A percentile compares a stretch with the other conserved stretches of the same genome.
Evolutionary conservation across 306 rosid genomes (phyloP).

Genomic region (Fragaria nilgerrensis): DNA sequence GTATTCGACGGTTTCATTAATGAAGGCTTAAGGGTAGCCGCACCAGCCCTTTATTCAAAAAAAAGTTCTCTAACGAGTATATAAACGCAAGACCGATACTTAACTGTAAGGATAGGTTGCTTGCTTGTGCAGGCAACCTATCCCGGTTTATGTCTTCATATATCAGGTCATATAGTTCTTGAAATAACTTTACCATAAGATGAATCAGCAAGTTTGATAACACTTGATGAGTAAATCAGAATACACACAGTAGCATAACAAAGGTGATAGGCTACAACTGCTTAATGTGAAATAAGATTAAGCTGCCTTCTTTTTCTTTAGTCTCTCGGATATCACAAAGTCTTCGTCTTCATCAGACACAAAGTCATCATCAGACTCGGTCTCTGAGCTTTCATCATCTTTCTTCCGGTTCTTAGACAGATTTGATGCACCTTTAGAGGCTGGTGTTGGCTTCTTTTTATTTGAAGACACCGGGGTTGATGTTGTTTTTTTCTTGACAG

Average conservation of each 20-base stretch:
- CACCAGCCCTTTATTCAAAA: too few relatives aligned
- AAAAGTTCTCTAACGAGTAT: neutral
- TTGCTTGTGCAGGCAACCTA: neutral
- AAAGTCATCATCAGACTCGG: slow-evolving; percentile 49
- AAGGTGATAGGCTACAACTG: neutral
- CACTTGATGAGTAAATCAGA: slow-evolving; percentile 17
- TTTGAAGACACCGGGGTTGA: slow-evolving; percentile 34
- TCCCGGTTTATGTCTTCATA: neutral
- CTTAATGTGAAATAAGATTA: slow-evolving; percentile 20
- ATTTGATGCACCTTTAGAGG: slow-evolving; percentile 32
- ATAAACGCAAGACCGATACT: neutral
- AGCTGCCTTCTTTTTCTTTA: slow-evolving; percentile 42
- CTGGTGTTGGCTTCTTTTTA: slow-evolving; percentile 37
- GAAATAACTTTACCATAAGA: neutral
- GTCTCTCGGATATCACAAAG: neutral
- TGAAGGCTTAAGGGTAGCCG: too few relatives aligned
- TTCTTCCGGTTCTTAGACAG: slow-evolving; percentile 57
- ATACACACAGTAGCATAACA: slow-evolving; percentile 3
- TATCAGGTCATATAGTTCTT: neutral
- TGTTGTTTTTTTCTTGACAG: slow-evolving; percentile 41
- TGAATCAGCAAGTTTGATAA: neutral
- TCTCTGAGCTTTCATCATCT: slow-evolving; percentile 41
- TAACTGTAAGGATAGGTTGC: neutral
- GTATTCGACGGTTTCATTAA: too few relatives aligned
- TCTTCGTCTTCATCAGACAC: neutral